phyloP scores from a whole-genome alignment of 768 basidiomycete species.

The Amanita pseudoporphyria region DNA sequence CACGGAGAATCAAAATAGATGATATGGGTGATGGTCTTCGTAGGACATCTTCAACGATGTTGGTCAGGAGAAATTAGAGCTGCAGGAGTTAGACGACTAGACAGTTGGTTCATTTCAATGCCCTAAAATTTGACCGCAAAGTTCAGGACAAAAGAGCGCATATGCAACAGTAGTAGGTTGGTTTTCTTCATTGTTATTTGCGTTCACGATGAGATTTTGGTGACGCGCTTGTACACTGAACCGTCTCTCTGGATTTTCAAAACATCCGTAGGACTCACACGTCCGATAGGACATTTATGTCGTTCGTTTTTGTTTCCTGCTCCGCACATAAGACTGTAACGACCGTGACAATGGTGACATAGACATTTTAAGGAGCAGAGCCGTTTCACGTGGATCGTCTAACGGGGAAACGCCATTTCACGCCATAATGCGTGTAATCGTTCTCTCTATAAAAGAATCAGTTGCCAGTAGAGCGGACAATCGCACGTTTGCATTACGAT shows the following conservation, averaged over 20 bases:
- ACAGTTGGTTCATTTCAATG: too few species aligned
- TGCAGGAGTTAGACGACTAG: too few species aligned
- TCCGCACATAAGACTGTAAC: too few species aligned
- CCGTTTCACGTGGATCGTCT: neutral
- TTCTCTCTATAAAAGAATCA: neutral
- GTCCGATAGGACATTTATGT: constrained; percentile 1
- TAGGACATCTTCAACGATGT: too few species aligned
- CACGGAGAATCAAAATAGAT: too few species aligned
- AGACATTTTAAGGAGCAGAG: too few species aligned
- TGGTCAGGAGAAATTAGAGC: too few species aligned
- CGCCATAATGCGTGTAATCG: neutral
- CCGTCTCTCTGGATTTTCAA: constrained; percentile 14
- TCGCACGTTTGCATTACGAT: neutral
- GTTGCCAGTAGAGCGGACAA: neutral
- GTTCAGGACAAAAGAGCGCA: too few species aligned
- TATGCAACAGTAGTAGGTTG: too few species aligned
- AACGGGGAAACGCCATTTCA: neutral
- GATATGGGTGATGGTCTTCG: too few species aligned
- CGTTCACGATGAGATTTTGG: constrained; percentile 13
- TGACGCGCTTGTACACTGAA: constrained; percentile 58
- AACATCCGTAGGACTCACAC: neutral
- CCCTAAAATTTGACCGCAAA: too few species aligned
- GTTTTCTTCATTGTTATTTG: constrained; percentile 14
- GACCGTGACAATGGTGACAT: neutral
- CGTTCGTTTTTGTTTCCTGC: neutral